Evolutionary conservation across 108 stramenopile genomes (phyloP).

Genomic region (Cyclotella baltica): DNA sequence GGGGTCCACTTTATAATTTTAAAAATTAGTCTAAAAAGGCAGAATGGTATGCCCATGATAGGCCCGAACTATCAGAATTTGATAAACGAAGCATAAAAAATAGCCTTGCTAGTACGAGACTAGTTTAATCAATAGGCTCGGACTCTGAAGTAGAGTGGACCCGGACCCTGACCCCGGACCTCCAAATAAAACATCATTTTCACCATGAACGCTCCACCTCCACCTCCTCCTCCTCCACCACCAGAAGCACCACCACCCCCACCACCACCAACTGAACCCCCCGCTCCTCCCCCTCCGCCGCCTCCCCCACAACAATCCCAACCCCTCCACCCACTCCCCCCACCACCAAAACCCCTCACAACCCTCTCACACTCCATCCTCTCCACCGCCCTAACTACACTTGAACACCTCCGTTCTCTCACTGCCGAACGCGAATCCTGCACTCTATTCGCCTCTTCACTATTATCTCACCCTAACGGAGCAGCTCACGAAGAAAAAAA

Average conservation of each 20-base stretch:
- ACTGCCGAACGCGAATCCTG: constrained; percentile 77
- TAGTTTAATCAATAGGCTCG: too few relatives aligned
- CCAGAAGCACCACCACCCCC: constrained; percentile 27
- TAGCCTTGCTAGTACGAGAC: too few relatives aligned
- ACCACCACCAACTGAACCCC: neutral
- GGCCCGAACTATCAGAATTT: too few relatives aligned
- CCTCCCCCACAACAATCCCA: neutral
- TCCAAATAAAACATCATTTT: too few relatives aligned
- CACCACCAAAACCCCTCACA: neutral
- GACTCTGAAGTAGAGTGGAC: too few relatives aligned
- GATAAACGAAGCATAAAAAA: too few relatives aligned
- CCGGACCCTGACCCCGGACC: too few relatives aligned
- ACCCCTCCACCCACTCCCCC: constrained; percentile 3
- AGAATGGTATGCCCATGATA: too few relatives aligned
- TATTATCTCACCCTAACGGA: constrained; percentile 56
- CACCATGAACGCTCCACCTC: constrained; percentile 39
- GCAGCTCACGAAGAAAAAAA: constrained; percentile 2
- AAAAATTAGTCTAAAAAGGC: too few relatives aligned
- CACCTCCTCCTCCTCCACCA: constrained; percentile 22
- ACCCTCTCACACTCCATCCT: constrained; percentile 6
- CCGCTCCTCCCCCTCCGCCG: constrained; percentile 35
- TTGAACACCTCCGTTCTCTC: constrained; percentile 74
- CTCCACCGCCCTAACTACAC: constrained; percentile 7
- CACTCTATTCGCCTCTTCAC: constrained; percentile 61
- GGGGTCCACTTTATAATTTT: too few relatives aligned